These are phyloP conservation scores for Amauroascus niger DNA, from an alignment of 2,329 filamentous ascomycete genomes.

Conservation along the genomic window DNA sequence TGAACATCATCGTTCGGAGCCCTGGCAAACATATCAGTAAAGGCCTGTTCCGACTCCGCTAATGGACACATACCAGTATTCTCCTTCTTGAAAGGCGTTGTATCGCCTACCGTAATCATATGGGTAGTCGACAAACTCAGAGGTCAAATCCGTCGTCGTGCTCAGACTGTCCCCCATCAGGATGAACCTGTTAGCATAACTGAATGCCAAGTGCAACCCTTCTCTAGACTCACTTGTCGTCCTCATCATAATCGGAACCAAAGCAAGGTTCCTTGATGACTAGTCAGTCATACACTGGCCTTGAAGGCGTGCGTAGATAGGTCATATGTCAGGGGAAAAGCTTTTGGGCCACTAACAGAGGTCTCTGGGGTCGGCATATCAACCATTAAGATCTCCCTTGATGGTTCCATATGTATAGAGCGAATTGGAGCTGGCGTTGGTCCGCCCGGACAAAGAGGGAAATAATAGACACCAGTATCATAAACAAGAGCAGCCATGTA, in stretches of 20 bases:
- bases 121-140: conserved; percentile 19
- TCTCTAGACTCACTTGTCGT: conserved; percentile 2
- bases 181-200: neutral
- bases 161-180: neutral
- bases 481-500: neutral
- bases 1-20: conserved; percentile 19
- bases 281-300: conserved; percentile 1
- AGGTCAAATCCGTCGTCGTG: conserved; percentile 19
- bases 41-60: too few relatives aligned
- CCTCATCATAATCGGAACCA: conserved; percentile 9
- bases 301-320: neutral
- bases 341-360: neutral
- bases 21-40: conserved; percentile 1
- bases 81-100: conserved; percentile 22
- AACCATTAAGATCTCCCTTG: conserved; percentile 1
- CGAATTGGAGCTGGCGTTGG: neutral
- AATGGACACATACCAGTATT: conserved; percentile 5
- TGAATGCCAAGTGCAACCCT: neutral
- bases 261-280: neutral
- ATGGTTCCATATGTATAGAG: neutral
- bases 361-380: conserved; percentile 2
- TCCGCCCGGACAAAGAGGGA: conserved; percentile 4
- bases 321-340: neutral
- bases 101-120: conserved; percentile 22
- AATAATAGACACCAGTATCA: neutral